Evolutionary conservation across 345 rosid genomes (phyloP), one percentile per base, ranked within the genome.

Genomic region (Turnera subulata): DNA sequence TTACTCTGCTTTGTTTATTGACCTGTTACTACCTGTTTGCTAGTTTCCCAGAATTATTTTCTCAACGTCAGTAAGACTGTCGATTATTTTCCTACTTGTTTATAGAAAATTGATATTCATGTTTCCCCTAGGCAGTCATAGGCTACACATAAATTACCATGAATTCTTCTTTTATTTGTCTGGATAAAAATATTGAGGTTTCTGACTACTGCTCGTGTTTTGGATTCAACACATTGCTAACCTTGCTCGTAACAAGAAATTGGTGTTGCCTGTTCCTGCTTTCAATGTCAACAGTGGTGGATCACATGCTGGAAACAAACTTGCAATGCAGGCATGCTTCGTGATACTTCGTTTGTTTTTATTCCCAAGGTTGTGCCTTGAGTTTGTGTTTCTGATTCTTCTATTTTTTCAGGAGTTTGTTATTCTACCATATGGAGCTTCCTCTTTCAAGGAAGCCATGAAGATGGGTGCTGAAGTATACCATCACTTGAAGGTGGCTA

Each of bases 401-500:
- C 14, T 29, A 11, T 33, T 23, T 54, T 2, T 72, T 6, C 66
- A 84, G 91, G 91, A 85, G 55, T 82, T 85, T 63, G 78, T 85
- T 88, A 78, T 82, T 61, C 91, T 82, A 23, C 91, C 91, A 32
- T 62, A 70, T 1, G 85, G 84, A 33, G 91, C 88, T 45, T 76
- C 85, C 38, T 73, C 83, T 35, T 85, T 85, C 76, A 82, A 75
- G 68, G 86, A 85, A 65, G 86, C 86, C 70, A 82, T 85, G 92
- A 80, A 82, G 80, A 85, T 85, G 83, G 92, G 88, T 5, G 74
- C 76, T 51, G 92, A 85, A 75, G 86, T 80, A 11, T 85, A 85
- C 69, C 92, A 82, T 63, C 75, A 80, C 50, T 57, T 83, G 72
- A 83, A 83, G 84, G 89, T 80, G 21, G 25, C 25, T 43, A 16